Evolutionary conservation across 305 asterid genomes (phyloP).

Genomic region (Solanum hybrid): DNA sequence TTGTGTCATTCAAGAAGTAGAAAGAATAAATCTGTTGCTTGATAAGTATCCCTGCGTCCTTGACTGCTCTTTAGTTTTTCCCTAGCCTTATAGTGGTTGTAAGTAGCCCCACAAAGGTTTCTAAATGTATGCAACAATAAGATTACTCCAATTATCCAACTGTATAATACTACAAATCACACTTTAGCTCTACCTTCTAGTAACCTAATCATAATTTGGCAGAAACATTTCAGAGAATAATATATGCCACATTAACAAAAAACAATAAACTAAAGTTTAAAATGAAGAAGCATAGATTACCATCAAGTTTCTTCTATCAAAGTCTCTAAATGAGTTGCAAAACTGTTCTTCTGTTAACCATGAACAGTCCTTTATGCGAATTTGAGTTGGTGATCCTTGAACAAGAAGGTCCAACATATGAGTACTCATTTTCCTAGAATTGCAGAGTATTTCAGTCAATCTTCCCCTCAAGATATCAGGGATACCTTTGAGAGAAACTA

Average conservation of each 20-base stretch:
- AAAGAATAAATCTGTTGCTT: neutral
- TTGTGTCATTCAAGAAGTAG: neutral
- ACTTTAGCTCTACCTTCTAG: neutral
- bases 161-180: constrained; percentile 1
- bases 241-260: neutral
- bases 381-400: constrained; percentile 57
- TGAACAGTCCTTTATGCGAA: constrained; percentile 57
- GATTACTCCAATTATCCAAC: constrained; percentile 2
- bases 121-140: neutral
- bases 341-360: constrained; percentile 60
- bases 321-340: constrained; percentile 29
- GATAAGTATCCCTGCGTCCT: neutral
- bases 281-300: constrained; percentile 26
- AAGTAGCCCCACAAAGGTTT: neutral
- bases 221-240: neutral
- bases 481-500: constrained; percentile 50
- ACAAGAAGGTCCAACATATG: constrained; percentile 41
- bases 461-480: constrained; percentile 54
- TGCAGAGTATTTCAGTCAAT: constrained; percentile 47
- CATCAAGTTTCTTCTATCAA: constrained; percentile 38
- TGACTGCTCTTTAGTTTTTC: neutral
- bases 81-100: neutral
- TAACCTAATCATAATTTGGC: constrained; percentile 5
- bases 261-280: constrained; percentile 1
- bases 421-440: constrained; percentile 42